These are phyloP conservation scores for Nematodospora valgi DNA, from an alignment of 805 yeast species.

Conservation along the genomic window DNA sequence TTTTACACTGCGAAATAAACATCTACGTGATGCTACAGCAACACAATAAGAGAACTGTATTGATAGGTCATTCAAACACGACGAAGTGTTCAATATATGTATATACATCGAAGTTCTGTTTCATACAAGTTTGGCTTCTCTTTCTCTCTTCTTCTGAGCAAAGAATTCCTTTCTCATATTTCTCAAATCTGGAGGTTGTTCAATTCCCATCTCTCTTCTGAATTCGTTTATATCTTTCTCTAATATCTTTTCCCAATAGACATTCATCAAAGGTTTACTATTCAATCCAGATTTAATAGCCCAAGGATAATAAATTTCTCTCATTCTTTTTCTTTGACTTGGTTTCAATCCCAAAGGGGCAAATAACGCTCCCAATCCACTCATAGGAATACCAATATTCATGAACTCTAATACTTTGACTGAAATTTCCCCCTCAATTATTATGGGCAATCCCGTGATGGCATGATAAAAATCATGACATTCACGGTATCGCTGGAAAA, in stretches of 20 bases:
- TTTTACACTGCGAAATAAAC: too few relatives aligned
- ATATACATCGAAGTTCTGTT: too few relatives aligned
- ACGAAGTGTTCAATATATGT: too few relatives aligned
- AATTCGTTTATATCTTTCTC: conserved; percentile 70
- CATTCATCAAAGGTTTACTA: conserved; percentile 76
- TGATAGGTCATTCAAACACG: too few relatives aligned
- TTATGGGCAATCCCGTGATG: conserved; percentile 82
- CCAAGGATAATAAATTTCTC: conserved; percentile 82
- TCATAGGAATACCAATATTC: conserved; percentile 92
- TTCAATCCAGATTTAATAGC: conserved; percentile 69
- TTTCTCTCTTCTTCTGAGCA: conserved; percentile 24
- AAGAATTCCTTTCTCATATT: conserved; percentile 47
- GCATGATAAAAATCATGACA: conserved; percentile 98
- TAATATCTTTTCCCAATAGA: conserved; percentile 86
- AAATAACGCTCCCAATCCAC: conserved; percentile 85
- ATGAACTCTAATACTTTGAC: conserved; percentile 90
- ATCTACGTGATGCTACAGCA: too few relatives aligned
- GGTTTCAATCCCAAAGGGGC: conserved; percentile 77
- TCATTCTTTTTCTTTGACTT: conserved; percentile 60
- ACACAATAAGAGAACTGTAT: too few relatives aligned
- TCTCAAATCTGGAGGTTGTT: conserved; percentile 73
- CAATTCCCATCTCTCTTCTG: conserved; percentile 68
- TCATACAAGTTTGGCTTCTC: too few relatives aligned
- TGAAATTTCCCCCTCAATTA: conserved; percentile 94
- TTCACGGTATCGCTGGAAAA: conserved; percentile 92